Base-by-base conservation (phyloP, 2,329 filamentous ascomycete genomes). In the Neonectria faginata region DNA sequence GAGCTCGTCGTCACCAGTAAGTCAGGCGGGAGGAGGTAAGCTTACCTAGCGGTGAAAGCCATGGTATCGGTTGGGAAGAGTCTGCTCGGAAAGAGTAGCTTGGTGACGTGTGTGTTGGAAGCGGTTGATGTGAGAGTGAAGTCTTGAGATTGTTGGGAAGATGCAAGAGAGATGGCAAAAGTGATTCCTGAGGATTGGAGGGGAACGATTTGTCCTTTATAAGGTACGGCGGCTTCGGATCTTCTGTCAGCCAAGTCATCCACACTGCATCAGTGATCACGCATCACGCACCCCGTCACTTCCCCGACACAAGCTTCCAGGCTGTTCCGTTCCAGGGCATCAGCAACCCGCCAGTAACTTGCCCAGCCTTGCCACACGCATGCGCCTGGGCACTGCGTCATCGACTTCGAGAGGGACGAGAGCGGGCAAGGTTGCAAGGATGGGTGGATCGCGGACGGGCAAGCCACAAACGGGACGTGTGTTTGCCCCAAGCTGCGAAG, bases 41-140 rank as follows among this genome's bases (percentile, higher is more conserved):
- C 83, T 78, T 84, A 87, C 85, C 84, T 87, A 55, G 79, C 82
- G 75, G 86, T 88, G 84, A 88, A 86, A 81, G 86, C 77, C 86
- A 88, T 88, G 69, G 61, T 86, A 81, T 65, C 65, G 70, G 67
- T 69, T 67, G 57, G 41, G 56, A 53, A 58, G 67, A 65, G 51
- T 18, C 64, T 73, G 54, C 63, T 71, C 61, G 64, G 33, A 60
- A 14, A 62, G 59, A 50, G 50, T 57, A 36, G 39, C 16, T 57
- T 65, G 41, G 56, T 48, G 14, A 54, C 58, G 11, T 29, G 53
- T 18, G 39, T 55, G 20, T 39, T 64, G 60, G 48, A 66, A 42
- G 47, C 31, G 53, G 45, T 33, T 57, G 56, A 36, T 33, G 53
- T 41, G 39, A 57, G 22, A 47, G 29, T 57, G 60, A 31, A 16